Evolutionary conservation across 2,329 filamentous ascomycete species (phyloP), one percentile per base, ranked within the genome.

Genomic region (Stagonosporopsis cucurbitacearum): DNA sequence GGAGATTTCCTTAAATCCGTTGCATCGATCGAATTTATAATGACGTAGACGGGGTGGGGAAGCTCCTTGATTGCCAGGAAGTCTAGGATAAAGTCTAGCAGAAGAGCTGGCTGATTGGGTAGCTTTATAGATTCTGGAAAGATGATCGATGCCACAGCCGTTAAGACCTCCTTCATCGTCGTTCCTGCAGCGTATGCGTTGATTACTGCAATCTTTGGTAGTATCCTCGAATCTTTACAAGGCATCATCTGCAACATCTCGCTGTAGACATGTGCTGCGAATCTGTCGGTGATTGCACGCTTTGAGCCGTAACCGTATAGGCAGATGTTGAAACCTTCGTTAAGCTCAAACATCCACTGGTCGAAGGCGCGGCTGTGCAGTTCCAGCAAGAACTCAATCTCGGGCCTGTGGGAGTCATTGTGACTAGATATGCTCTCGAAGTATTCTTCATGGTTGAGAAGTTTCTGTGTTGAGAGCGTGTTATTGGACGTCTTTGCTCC

Each of bases 231-330:
- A 19, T 58, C 70, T 48, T 62, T 71, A 54, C 62, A 64, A 17
- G 69, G 60, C 64, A 71, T 15, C 59, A 62, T 44, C 62, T 61
- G 49, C 28, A 64, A 33, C 32, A 74, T 59, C n/a, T 71, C 75
- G 47, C 82, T 75, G 67, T 91, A 85, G 13, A 90, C 69, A 73
- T 91, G 85, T 52, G 86, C 84, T 0, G 91, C 92, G 72, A 96
- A 96, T 39, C 84, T 82, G 57, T 88, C 86, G 9, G 94, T 80
- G 1, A 98, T 83, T 3, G 81, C 78, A 30, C 90, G 84, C 76
- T 99, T 99, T 2, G 92, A 96, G 0, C 95, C 95, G 72, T 92
- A 96, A 26, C 95, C 95, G 72, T 96, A 97, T 0, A 97, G 78
- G 70, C 95, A 96, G 44, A 97, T 80, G 66, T 90, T 92, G 79